Conservation (phyloP, 768 basidiomycete species). For the Hericium coralloides region DNA sequence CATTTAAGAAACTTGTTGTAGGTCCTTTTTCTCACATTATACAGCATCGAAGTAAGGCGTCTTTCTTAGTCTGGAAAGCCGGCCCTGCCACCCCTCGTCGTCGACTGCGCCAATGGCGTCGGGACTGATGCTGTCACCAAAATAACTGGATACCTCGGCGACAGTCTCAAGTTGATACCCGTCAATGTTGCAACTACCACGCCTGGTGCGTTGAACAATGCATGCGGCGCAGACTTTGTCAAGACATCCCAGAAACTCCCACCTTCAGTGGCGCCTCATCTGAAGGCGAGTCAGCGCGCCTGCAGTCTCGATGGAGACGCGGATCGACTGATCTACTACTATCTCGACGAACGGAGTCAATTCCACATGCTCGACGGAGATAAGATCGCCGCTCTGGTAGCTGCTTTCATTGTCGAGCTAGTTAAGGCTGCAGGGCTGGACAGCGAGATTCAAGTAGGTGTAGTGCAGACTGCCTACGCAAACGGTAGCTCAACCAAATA, state of each 20-base stretch:
- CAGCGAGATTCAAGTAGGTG: conserved; percentile 72
- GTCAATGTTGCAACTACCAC: conserved; percentile 61
- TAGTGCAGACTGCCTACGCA: conserved; percentile 98
- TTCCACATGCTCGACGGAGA: conserved; percentile 97
- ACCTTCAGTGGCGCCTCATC: conserved; percentile 53
- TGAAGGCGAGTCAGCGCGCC: conserved; percentile 68
- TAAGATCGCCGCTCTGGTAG: conserved; percentile 92
- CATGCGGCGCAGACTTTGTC: conserved; percentile 94
- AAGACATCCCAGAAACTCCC: conserved; percentile 89
- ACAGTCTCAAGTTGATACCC: conserved; percentile 51
- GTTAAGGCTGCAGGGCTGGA: conserved; percentile 82
- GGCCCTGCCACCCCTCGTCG: conserved; percentile 48
- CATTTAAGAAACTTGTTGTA: conserved; percentile 85
- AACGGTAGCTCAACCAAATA: conserved; percentile 97
- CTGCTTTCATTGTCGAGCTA: conserved; percentile 86
- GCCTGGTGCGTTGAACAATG: conserved; percentile 68
- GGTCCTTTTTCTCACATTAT: conserved; percentile 21
- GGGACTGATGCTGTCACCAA: conserved; percentile 66
- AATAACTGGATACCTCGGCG: conserved; percentile 50
- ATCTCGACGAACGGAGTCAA: conserved; percentile 63
- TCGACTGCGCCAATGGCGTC: conserved; percentile 99
- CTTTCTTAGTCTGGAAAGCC: conserved; percentile 35
- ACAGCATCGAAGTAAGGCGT: background rate
- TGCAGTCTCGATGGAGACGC: conserved; percentile 98
- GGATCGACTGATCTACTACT: conserved; percentile 94